Percentiles rank a stretch among this genome's conserved stretches.
Evolutionary conservation across 805 yeast genomes (phyloP).

Genomic region (fission yeast (Schizosaccharomyces pombe)): DNA sequence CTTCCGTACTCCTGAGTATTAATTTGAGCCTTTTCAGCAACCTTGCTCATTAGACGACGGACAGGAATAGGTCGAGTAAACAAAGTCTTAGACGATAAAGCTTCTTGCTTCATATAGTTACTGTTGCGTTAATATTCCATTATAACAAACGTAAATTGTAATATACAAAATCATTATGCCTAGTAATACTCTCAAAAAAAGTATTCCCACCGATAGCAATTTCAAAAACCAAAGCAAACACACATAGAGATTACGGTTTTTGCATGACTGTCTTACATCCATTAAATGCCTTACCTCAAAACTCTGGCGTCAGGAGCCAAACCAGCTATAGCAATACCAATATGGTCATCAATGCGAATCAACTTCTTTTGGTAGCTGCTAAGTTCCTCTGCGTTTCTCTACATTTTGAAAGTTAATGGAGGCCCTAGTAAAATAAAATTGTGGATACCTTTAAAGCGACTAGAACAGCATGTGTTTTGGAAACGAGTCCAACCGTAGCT

Average conservation of each 20-base stretch:
- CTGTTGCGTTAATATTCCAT: conserved; percentile 17
- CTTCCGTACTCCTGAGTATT: conserved; percentile 91
- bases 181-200: no score
- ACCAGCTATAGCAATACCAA: conserved; percentile 92
- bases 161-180: background rate
- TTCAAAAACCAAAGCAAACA: no score
- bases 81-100: conserved; percentile 65
- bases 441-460: conserved; percentile 85
- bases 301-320: conserved; percentile 96
- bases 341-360: conserved; percentile 72
- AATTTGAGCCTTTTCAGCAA: conserved; percentile 91
- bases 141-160: background rate
- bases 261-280: no score
- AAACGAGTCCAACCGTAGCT: conserved; percentile 84
- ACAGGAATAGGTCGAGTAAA: conserved; percentile 70
- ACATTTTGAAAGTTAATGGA: conserved; percentile 36
- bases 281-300: conserved; percentile 19
- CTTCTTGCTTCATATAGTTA: conserved; percentile 71
- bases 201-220: no score
- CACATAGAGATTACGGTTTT: no score
- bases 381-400: conserved; percentile 84
- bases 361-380: conserved; percentile 92
- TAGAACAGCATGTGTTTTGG: conserved; percentile 67
- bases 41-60: conserved; percentile 55
- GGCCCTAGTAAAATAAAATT: conserved; percentile 91